Evolutionary conservation across 306 rosid species (phyloP), one percentile per base, ranked within the genome.

Genomic region (Hippophae tibetana): DNA sequence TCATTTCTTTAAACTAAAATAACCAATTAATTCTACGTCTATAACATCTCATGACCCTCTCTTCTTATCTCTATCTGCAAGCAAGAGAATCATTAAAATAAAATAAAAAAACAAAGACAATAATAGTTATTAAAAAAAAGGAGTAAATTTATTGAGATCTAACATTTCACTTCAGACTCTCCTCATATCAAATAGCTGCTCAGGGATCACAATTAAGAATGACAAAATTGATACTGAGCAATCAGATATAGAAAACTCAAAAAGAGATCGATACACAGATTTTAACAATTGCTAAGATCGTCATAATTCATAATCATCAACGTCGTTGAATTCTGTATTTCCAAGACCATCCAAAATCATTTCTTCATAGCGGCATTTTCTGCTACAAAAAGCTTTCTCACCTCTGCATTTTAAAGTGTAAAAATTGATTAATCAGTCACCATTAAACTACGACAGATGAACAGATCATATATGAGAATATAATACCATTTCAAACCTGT

Each of bases 381-480:
- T 59, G 66, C 97, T 86, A 75, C 99, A 93, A 63, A 88, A 93
- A 8, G 95, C 95, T 75, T 69, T 88, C 59, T 88, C 99, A 13
- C 99, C 99, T 68, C 99, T 93, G 76, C 75, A 80, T 51, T 50
- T 59, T 56, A 54, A 11, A 51, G 18, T 18, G 18, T 48, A 9
- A 47, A 59, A 3, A 59, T 9, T 9, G 0, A 6, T 18, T 8
- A 18, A 5, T 41, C 10, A 9, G 8, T 2, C 44, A 12, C 1
- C 38, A 7, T 8, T 10, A 1, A 7, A 7, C 26, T 1, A 45
- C 7, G 59, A n/a, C 13, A 10, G 60, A 42, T 23, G 10, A 10
- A 45, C 38, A 31, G 38, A 31, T 2, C 38, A 31, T 31, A 31
- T 31, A 31, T 31, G 38, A 52, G 43, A 42, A 40, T 47, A 43